A percentile compares a stretch with the other conserved stretches of the same genome.
Conservation (phyloP, 805 yeast genomes). For the Lipomyces sp. region DNA sequence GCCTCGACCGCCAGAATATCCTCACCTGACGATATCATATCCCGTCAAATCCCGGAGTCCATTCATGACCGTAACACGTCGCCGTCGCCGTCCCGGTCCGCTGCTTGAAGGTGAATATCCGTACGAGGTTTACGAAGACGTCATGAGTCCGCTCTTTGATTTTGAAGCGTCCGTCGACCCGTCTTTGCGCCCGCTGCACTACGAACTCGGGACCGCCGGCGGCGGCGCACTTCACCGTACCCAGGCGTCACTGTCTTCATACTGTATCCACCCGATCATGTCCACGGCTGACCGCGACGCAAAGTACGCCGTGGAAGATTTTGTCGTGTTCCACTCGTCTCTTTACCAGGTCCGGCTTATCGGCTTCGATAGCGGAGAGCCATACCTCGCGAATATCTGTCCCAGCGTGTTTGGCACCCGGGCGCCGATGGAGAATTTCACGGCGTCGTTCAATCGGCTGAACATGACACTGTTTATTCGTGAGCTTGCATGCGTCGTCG, state of each 20-base stretch:
- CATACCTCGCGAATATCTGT: slow-evolving; percentile 14
- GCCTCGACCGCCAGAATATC: neutral
- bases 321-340: slow-evolving; percentile 16
- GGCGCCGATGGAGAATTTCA: slow-evolving; percentile 12
- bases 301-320: slow-evolving; percentile 4
- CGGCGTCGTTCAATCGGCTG: slow-evolving; percentile 16
- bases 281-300: neutral
- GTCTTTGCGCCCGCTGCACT: neutral
- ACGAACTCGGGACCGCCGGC: neutral
- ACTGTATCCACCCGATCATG: slow-evolving; percentile 4
- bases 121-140: slow-evolving; percentile 8
- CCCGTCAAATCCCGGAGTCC: slow-evolving; percentile 22
- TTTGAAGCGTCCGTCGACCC: slow-evolving; percentile 8
- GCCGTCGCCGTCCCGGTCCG: neutral
- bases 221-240: neutral
- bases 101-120: neutral
- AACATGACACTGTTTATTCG: slow-evolving; percentile 12
- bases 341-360: slow-evolving; percentile 19
- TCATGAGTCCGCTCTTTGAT: slow-evolving; percentile 3
- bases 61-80: slow-evolving; percentile 5
- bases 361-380: slow-evolving; percentile 8
- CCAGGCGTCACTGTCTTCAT: slow-evolving; percentile 7
- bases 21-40: slow-evolving; percentile 4
- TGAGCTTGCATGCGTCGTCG: slow-evolving; percentile 16
- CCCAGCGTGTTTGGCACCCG: slow-evolving; percentile 26